Evolutionary conservation across 148 eudicot species (phyloP).

Genomic region (Rheum nobile): DNA sequence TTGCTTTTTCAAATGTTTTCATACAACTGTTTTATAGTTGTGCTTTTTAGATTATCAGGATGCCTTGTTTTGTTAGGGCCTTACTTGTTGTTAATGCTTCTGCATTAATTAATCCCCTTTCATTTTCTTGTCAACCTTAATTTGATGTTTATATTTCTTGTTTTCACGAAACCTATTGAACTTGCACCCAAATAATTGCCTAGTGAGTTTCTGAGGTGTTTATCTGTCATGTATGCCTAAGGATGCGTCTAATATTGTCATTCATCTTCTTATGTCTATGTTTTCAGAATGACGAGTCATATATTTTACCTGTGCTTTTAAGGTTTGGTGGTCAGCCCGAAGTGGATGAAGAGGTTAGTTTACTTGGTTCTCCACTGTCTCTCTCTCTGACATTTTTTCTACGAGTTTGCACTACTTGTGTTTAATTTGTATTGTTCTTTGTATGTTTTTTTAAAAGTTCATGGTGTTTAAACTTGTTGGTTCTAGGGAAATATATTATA

Average conservation of each 20-base stretch:
- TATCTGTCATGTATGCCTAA: slow-evolving; percentile 1
- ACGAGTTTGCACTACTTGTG: background rate
- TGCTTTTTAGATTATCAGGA: background rate
- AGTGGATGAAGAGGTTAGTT: slow-evolving; percentile 80
- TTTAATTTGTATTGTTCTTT: background rate
- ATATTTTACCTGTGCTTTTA: slow-evolving; percentile 81
- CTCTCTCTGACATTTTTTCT: background rate
- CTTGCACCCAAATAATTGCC: background rate
- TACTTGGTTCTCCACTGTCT: background rate
- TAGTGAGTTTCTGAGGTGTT: background rate
- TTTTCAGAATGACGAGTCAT: slow-evolving; percentile 76
- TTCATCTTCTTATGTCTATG: slow-evolving; percentile 1
- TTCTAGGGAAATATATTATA: slow-evolving; percentile 89
- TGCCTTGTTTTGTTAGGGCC: background rate
- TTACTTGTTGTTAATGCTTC: background rate
- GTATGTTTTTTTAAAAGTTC: background rate
- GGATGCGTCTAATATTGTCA: background rate
- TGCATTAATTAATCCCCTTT: background rate
- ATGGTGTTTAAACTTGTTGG: background rate
- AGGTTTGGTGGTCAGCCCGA: slow-evolving; percentile 93
- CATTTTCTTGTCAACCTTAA: background rate
- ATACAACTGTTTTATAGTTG: background rate
- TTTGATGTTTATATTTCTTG: background rate
- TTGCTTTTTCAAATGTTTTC: background rate
- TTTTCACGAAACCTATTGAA: background rate